phyloP scores from a whole-genome alignment of 495 filamentous ascomycete species.

The Recurvomyces mirabilis region DNA sequence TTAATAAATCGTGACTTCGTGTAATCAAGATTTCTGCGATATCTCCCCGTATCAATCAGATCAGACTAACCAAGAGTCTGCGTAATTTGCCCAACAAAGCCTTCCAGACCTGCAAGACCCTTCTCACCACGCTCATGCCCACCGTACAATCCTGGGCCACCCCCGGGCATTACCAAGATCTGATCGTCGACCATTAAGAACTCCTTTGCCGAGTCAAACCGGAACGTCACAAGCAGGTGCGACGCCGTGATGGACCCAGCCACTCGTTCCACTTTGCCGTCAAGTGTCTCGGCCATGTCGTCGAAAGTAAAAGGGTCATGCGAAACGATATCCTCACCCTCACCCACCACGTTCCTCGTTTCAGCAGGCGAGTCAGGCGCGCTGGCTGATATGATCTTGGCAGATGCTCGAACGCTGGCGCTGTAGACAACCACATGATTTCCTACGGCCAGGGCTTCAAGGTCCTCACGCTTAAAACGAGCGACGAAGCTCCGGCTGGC shows the following conservation, averaged over 20 bases:
- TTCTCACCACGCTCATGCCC: slow-evolving; percentile 43
- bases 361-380: slow-evolving; percentile 29
- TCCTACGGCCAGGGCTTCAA: slow-evolving; percentile 37
- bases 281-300: slow-evolving; percentile 33
- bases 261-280: slow-evolving; percentile 20
- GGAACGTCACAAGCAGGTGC: slow-evolving; percentile 55
- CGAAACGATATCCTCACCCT: slow-evolving; percentile 16
- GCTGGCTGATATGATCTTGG: slow-evolving; percentile 48
- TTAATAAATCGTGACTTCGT: too few relatives aligned
- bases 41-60: not conserved
- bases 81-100: slow-evolving; percentile 51
- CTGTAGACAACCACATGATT: slow-evolving; percentile 69
- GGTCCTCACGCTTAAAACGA: slow-evolving; percentile 22
- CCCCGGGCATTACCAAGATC: slow-evolving; percentile 66
- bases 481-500: slow-evolving; percentile 45
- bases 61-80: slow-evolving; percentile 24
- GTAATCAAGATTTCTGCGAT: too few relatives aligned
- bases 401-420: slow-evolving; percentile 72
- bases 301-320: slow-evolving; percentile 53
- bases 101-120: slow-evolving; percentile 52
- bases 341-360: slow-evolving; percentile 17
- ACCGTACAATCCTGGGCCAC: slow-evolving; percentile 38
- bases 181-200: slow-evolving; percentile 75
- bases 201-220: slow-evolving; percentile 63
- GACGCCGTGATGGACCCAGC: slow-evolving; percentile 10